Percentiles rank a stretch among this genome's conserved stretches.
phyloP scores from a whole-genome alignment of 1,139 yeast species.

The Scheffersomyces parashehatae region DNA sequence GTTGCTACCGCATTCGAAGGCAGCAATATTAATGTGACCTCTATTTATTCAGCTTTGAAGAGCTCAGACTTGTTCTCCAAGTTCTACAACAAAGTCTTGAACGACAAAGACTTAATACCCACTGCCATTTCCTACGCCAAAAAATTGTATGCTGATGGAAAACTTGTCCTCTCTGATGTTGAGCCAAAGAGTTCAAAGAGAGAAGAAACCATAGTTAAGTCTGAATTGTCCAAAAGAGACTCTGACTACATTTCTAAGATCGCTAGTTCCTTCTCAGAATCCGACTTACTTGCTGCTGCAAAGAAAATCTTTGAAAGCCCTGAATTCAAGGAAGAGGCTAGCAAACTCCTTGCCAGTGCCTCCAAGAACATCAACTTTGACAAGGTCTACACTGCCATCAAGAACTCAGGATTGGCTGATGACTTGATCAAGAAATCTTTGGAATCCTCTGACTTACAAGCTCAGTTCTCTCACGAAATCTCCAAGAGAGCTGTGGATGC shows the following conservation, averaged over 20 bases:
- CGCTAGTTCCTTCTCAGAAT: constrained; percentile 22
- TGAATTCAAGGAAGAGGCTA: constrained; percentile 18
- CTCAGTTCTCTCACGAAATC: constrained; percentile 14
- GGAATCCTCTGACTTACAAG: constrained; percentile 15
- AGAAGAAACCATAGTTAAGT: constrained; percentile 1
- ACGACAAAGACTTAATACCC: constrained; percentile 21
- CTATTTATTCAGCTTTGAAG: constrained; percentile 18
- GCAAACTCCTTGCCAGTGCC: constrained; percentile 13
- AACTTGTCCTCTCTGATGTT: constrained; percentile 8
- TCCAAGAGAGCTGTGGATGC: constrained; percentile 9
- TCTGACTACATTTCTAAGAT: constrained; percentile 19
- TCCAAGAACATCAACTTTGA: constrained; percentile 23
- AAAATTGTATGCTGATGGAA: constrained; percentile 14
- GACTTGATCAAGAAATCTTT: constrained; percentile 17
- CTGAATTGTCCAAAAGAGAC: constrained; percentile 21
- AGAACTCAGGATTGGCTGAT: constrained; percentile 25
- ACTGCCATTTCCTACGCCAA: constrained; percentile 21
- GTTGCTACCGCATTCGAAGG: constrained; percentile 16
- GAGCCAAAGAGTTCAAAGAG: constrained; percentile 1
- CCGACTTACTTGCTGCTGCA: constrained; percentile 25
- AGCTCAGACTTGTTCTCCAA: constrained; percentile 17
- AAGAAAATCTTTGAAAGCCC: constrained; percentile 23
- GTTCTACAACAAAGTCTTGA: constrained; percentile 23
- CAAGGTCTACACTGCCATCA: constrained; percentile 22
- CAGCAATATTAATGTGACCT: constrained; percentile 17